Base-by-base conservation (phyloP, 2,329 filamentous ascomycete genomes). In the Cercospora janseana region DNA sequence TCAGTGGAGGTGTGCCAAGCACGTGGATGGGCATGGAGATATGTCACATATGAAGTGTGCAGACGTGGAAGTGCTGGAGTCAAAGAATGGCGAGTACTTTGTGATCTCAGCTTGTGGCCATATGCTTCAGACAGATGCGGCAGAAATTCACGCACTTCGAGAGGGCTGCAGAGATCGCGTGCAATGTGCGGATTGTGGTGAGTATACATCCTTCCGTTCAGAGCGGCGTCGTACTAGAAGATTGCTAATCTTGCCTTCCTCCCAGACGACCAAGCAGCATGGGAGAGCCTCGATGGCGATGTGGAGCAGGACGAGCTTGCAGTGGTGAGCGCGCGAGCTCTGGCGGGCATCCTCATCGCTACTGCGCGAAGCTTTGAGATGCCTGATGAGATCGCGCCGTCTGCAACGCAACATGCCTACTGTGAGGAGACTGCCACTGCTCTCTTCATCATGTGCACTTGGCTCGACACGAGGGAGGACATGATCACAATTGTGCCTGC, bases 351-450 rank as follows among this genome's bases (percentile, higher is more conserved):
- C 2, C 44, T 52, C 3, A 23, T 43, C 9, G 43, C 44, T 10
- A 20, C 49, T 2, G 28, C 18, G 10, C 27, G 43, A 24, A 52
- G 49, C 37, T 52, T 52, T 24, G 35, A 52, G 32, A 15, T 45
- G 20, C 44, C 49, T 6, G 43, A 43, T 2, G 8, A 29, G 7
- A 26, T 47, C 18, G 24, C 44, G 15, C 49, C 49, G 4, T 20
- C 10, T 2, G 28, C 44, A 2, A 32, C 38, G 27, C 49, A 52
- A 18, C 49, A 28, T 21, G 20, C 38, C 16, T 32, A 52, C 24
- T 46, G 24, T 37, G 49, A 52, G 27, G 49, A 52, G 18, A 52
- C 49, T 2, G 27, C 29, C 4, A 43, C 35, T 3, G 49, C 29
- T 4, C 21, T 52, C 15, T 20, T 34, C 4, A 35, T 20, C 18